Base-by-base conservation (phyloP, 306 rosid species). In the Cajanus cajan region DNA sequence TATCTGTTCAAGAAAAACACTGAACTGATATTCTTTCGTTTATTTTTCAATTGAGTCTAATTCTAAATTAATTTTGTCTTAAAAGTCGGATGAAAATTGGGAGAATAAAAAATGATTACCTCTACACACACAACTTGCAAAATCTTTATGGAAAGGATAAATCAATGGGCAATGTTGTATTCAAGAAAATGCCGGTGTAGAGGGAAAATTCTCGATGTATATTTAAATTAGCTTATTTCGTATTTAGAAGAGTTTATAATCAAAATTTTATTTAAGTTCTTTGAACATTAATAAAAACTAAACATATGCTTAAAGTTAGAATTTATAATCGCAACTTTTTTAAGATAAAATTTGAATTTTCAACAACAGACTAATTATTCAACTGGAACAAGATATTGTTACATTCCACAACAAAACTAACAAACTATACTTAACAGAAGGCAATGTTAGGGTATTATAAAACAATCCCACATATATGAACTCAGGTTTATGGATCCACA, bases 381-480 rank as follows among this genome's bases (percentile, higher is more conserved):
- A 50, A 55, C 48, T 21, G 41, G 50, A 72, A 65, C 68, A 67
- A 37, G 59, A 78, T 68, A 34, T 36, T 61, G 79, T 79, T 65
- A 58, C 80, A 78, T 67, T 82, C 68, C 87, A 86, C 40, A 48
- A 68, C 73, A 86, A 43, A 58, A 59, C 47, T 67, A 76, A 57
- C 61, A 37, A 71, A 61, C 78, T 65, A 75, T 61, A 77, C 43
- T 58, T 36, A 41, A 73, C 76, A 75, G 11, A 76, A 50, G 82
- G 82, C 73, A 82, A 71, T 74, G 51, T 80, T 54, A 51, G 50
- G 77, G 80, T 82, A 48, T 66, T 70, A 84, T 71, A 85, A 57
- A 74, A 87, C 90, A 85, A 65, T 77, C 87, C 85, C 87, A 78
- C 24, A 86, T 71, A 48, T 66, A 79, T 18, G 47, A 62, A 76